Evolutionary conservation across 768 basidiomycete species (phyloP), one percentile per base, ranked within the genome.

Genomic region (Mycena galericulata): DNA sequence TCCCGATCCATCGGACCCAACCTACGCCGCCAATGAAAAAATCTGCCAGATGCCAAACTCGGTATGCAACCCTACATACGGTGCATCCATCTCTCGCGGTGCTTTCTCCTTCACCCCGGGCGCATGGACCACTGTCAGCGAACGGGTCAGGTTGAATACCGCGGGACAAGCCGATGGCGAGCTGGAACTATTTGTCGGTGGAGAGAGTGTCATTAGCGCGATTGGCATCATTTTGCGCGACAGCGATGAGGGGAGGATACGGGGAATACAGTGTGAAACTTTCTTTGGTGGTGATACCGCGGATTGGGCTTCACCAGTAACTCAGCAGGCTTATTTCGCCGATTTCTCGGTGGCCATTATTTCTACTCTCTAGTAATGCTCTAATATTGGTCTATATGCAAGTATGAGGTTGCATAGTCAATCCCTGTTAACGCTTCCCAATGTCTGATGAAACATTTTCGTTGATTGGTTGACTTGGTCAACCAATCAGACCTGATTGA

Each of bases 111-210:
- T 86, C 77, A 72, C 76, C 45, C 74, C 84, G 1, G 88, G 88
- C 18, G 70, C 75, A 66, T 89, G 90, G 86, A 86, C 82, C 15
- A 81, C 81, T 15, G 79, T 90, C 43, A 76, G 82, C 26, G 81
- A 89, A 75, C 82, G 89, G 65, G 82, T 90, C 50, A 84, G 81
- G 76, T 81, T 91, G 62, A 92, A 92, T 75, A 84, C 85, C 53
- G 80, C 80, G 27, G 87, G 86, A 14, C 65, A 82, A 70, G 76
- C 77, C 18, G 86, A 92, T 69, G 90, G 89, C 67, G 85, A 87
- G 76, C 75, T 88, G 38, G 80, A 88, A 72, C 71, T 89, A 14
- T 86, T 81, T 62, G 78, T 82, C 29, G 79, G 83, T 53, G 88
- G 87, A 10, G 57, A 79, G 69, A 82, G 80, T 61, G 49, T 51